phyloP scores from a whole-genome alignment of 2,329 filamentous ascomycete genomes.

The Pseudogymnoascus destructans region DNA sequence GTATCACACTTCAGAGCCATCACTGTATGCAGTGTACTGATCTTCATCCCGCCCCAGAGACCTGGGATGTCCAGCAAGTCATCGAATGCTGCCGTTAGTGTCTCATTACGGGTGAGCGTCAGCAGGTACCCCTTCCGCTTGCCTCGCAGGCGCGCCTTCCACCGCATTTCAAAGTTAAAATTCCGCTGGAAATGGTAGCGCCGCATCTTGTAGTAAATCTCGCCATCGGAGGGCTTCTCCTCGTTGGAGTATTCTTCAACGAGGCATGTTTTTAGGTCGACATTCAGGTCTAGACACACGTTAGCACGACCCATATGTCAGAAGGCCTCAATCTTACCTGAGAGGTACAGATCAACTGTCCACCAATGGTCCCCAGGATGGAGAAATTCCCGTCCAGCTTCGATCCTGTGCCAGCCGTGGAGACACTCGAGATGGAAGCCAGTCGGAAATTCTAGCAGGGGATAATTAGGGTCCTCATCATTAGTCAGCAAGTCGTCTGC shows the following conservation, averaged over 20 bases:
- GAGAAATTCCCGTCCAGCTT: conserved; percentile 15
- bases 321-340: conserved; percentile 4
- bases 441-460: too few species aligned
- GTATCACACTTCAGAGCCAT: conserved; percentile 12
- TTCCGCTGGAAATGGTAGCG: conserved; percentile 18
- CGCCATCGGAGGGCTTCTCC: conserved; percentile 20
- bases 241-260: conserved; percentile 25
- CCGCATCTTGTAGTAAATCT: conserved; percentile 25
- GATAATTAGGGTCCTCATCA: too few species aligned
- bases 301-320: not conserved
- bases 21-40: conserved; percentile 13
- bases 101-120: not conserved
- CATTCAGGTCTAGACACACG: conserved; percentile 18
- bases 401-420: conserved; percentile 12
- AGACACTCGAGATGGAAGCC: conserved; percentile 6
- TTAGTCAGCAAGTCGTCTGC: conserved; percentile 14
- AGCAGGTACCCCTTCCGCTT: not conserved
- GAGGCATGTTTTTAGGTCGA: conserved; percentile 19
- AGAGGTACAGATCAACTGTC: conserved; percentile 13
- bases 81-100: conserved; percentile 13
- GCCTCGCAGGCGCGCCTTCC: conserved; percentile 12
- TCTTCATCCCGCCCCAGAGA: conserved; percentile 14
- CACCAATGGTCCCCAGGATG: conserved; percentile 11
- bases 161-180: conserved; percentile 13
- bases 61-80: conserved; percentile 13